Base-by-base conservation (phyloP, 768 basidiomycete species). In the Agaricus blazei region DNA sequence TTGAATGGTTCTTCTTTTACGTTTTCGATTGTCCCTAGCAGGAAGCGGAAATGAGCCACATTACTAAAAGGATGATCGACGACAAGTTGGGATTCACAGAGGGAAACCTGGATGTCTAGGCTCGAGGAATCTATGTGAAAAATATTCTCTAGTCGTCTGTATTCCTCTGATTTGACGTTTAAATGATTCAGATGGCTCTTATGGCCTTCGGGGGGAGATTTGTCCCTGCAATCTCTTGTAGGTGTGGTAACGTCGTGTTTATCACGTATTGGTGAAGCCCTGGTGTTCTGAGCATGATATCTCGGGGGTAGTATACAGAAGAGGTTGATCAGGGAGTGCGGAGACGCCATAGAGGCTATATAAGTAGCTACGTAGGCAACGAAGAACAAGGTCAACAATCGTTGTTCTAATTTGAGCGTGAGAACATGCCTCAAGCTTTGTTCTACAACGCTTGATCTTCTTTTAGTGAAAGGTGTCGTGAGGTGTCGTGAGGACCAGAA, bases 121-220 rank as follows among this genome's bases (percentile, higher is more conserved):
- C 58, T 60, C 4, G 45, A 40, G 6, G 67, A 58, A 37, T 66
- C 59, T 38, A 83, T 67, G 34, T 56, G 57, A 29, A 75, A 70
- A 19, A 84, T 80, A 26, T 62, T 65, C 61, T 81, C 79, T n/a
- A 88, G 67, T 54, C 69, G 72, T 58, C 85, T 73, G 67, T 79
- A 80, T 9, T 65, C 57, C 51, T 81, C 78, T 9, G 79, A 76
- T 24, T 70, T 72, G 51, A 82, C 67, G 6, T 51, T 52, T 23
- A 79, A 68, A 28, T 63, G 52, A 59, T 82, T 81, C 48, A 62
- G 47, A 62, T 81, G 78, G 61, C 75, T 78, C 64, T 76, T 78
- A 58, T 78, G 76, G 50, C 71, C 69, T 43, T 65, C 59, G 5
- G 68, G 68, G 74, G 75, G 57, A 64, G 64, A 36, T 69, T 49